Evolutionary conservation across 1,284 basidiomycete genomes (phyloP).

Genomic region (Taiwanofungus camphoratus): DNA sequence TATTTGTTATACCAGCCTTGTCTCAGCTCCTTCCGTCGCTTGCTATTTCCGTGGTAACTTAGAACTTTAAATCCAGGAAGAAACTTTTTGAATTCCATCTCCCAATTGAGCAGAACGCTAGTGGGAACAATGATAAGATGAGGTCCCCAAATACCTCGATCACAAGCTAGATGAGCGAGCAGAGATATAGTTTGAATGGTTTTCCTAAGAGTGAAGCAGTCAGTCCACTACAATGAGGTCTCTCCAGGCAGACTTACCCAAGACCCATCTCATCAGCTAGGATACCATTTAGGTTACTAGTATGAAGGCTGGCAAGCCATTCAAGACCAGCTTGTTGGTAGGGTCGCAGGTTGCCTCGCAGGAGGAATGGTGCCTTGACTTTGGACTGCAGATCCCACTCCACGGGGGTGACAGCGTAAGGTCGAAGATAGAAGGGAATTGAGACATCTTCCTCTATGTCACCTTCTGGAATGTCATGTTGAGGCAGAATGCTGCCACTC

Average conservation of each 20-base stretch:
- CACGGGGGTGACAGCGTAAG: conserved; percentile 63
- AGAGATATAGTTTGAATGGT: conserved; percentile 96
- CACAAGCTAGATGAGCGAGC: conserved; percentile 90
- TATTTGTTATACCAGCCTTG: conserved; percentile 93
- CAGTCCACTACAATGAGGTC: conserved; percentile 1
- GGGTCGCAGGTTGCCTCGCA: conserved; percentile 85
- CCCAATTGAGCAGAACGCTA: conserved; percentile 95
- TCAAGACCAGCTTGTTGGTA: conserved; percentile 95
- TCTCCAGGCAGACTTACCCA: conserved; percentile 50
- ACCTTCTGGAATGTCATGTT: conserved; percentile 12
- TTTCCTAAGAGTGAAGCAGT: conserved; percentile 56
- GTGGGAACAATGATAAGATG: conserved; percentile 96
- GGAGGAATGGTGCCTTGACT: conserved; percentile 72
- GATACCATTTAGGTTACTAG: conserved; percentile 88
- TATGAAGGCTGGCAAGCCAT: conserved; percentile 90
- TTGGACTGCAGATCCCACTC: conserved; percentile 54
- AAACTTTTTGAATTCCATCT: conserved; percentile 99
- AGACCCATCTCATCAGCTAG: conserved; percentile 91
- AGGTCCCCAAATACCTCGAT: conserved; percentile 94
- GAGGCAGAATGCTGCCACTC: no score
- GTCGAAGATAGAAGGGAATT: conserved; percentile 56
- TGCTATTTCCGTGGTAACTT: conserved; percentile 88
- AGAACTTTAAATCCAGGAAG: conserved; percentile 90
- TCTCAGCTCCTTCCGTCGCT: conserved; percentile 89
- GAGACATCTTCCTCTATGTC: conserved; percentile 26